Conservation (phyloP, 495 filamentous ascomycete species). For the Podospora pseudocomata region DNA sequence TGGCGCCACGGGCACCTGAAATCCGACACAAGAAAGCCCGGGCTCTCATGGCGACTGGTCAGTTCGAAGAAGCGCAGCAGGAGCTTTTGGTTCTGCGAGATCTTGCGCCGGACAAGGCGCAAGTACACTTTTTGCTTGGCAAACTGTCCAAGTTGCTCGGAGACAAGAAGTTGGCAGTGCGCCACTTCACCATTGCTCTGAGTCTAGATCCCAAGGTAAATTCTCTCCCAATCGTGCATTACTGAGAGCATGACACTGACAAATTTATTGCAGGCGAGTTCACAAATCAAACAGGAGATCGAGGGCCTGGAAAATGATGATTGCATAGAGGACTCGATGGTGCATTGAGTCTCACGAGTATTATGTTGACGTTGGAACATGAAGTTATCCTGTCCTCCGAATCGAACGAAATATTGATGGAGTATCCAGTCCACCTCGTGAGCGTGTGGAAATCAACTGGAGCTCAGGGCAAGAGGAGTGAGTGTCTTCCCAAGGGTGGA, state of each 20-base stretch:
- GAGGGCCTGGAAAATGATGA: constrained; percentile 83
- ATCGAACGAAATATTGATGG: not conserved
- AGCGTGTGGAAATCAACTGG: not conserved
- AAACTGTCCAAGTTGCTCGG: constrained; percentile 77
- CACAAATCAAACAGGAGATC: constrained; percentile 89
- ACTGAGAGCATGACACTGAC: constrained; percentile 22
- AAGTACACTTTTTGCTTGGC: constrained; percentile 89
- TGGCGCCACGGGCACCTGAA: constrained; percentile 76
- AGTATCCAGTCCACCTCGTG: not conserved
- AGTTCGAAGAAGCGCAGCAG: constrained; percentile 62
- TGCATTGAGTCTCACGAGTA: constrained; percentile 36
- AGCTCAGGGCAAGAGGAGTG: not conserved
- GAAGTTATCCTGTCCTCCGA: constrained; percentile 1
- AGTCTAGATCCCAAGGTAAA: constrained; percentile 94
- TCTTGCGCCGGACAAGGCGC: constrained; percentile 88
- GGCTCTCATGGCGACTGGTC: constrained; percentile 72
- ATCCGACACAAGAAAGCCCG: constrained; percentile 91
- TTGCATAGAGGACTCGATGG: constrained; percentile 66
- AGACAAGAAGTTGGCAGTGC: constrained; percentile 76
- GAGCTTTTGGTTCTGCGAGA: constrained; percentile 84
- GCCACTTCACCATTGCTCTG: constrained; percentile 88
- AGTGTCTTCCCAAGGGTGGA: not conserved
- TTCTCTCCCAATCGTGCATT: not conserved
- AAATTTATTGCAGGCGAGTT: constrained; percentile 61
- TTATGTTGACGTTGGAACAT: constrained; percentile 18